These are phyloP conservation scores for Phytophthora colocasiae DNA, from an alignment of 352 stramenopile species.

Conservation along the genomic window DNA sequence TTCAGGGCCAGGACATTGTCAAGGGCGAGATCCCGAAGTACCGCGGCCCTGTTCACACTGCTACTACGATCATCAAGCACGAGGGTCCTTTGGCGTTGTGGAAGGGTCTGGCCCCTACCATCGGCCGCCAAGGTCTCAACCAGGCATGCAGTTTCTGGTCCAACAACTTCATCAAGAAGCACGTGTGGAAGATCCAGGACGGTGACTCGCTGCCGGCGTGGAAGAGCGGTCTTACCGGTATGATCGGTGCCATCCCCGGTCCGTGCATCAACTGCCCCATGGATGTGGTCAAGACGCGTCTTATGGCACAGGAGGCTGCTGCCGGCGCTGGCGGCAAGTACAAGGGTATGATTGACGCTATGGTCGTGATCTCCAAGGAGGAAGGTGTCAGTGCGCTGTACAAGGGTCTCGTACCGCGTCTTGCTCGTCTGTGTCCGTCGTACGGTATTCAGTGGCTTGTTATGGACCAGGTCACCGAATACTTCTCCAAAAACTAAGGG, in stretches of 20 bases:
- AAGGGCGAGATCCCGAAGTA: constrained; percentile 88
- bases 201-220: constrained; percentile 91
- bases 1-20: constrained; percentile 94
- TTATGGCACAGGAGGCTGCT: constrained; percentile 92
- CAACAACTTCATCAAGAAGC: constrained; percentile 95
- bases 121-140: constrained; percentile 97
- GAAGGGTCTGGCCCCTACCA: constrained; percentile 96
- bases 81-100: constrained; percentile 96
- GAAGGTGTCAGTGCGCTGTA: constrained; percentile 95
- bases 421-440: constrained; percentile 91
- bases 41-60: constrained; percentile 91
- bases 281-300: constrained; percentile 98
- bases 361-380: constrained; percentile 93
- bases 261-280: constrained; percentile 92
- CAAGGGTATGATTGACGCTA: constrained; percentile 92
- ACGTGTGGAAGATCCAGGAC: constrained; percentile 87
- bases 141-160: constrained; percentile 98
- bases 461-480: constrained; percentile 83
- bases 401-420: constrained; percentile 96
- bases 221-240: constrained; percentile 96
- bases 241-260: constrained; percentile 86
- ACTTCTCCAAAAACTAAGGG: constrained; percentile 67
- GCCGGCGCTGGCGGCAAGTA: constrained; percentile 94
- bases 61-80: constrained; percentile 92
- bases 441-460: constrained; percentile 91